Evolutionary conservation across 257 asterid species (phyloP), one percentile per base, ranked within the genome.

Genomic region (Handroanthus guayacan): DNA sequence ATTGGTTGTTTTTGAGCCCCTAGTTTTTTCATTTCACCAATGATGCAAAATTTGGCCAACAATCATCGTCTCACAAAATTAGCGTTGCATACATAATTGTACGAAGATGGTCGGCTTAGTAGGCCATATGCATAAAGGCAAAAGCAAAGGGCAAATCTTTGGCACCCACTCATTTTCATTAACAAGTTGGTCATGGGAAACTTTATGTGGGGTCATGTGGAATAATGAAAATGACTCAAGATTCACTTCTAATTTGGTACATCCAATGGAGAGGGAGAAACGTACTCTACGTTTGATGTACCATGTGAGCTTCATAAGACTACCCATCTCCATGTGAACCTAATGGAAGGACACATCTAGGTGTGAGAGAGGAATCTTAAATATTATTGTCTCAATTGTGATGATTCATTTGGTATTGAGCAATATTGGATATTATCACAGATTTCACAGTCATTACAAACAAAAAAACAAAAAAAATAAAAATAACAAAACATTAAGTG

Each of bases 51-150:
- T 18, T 25, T 17, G 76, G 75, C 5, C 44, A 39, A 9, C 61
- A 4, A 12, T 43, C 0, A 8, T 20, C 20, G 56, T 41, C 6
- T 66, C 36, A 43, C 64, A 47, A 61, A 62, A 72, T 43, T 43
- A 62, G 65, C 55, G 75, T n/a, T 76, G 75, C 6, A 68, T 47
- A 17, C 9, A 37, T 48, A 55, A 67, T 45, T 17, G 44, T 62
- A 64, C 69, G 45, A 77, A 76, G 9, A 71, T 81, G 62, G 85
- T 44, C 78, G 82, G 77, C 74, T 73, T 74, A 51, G 80, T 78
- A 67, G 85, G 82, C 52, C 64, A 77, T 20, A 45, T 70, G 37
- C 43, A 66, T 6, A 25, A n/a, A 16, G 4, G 20, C 10, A 20
- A 4, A 9, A 9, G 31, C 3, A 58, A 8, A 25, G 65, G 45